Conservation (phyloP, 169 alveolate species). For the Plasmodium cynomolgi region DNA sequence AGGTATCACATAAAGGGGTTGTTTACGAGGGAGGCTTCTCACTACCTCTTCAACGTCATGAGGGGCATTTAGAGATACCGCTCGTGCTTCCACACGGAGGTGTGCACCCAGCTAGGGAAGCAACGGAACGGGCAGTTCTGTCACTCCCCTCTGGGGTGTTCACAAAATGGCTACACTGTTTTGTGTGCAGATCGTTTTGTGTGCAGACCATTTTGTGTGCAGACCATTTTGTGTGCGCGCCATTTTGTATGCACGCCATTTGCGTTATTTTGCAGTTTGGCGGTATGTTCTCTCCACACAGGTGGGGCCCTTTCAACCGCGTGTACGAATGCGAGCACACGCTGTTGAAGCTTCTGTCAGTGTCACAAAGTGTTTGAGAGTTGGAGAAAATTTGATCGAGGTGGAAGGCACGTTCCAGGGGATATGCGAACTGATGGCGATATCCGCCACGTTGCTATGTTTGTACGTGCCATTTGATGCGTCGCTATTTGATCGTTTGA, state of each 20-base stretch:
- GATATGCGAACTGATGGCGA: background rate
- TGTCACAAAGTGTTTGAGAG: background rate
- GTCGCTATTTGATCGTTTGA: background rate
- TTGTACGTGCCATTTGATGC: background rate
- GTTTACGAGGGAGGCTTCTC: conserved; percentile 38
- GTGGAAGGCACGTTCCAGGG: background rate
- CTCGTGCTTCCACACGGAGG: background rate
- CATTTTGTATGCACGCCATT: background rate
- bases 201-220: no score
- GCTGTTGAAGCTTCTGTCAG: background rate
- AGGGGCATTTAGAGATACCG: background rate
- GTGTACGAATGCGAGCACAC: background rate
- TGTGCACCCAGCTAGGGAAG: background rate
- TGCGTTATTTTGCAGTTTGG: background rate
- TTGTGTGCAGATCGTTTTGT: no score
- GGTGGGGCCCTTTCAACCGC: background rate
- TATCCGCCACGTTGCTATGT: background rate
- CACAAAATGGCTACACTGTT: no score
- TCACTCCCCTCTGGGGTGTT: background rate
- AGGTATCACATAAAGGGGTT: conserved; percentile 60
- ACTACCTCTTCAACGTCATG: conserved; percentile 23
- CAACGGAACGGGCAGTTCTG: background rate
- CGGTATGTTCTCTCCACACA: background rate
- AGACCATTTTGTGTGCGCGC: no score
- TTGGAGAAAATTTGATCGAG: background rate